These are phyloP conservation scores for Neurospora hispaniola DNA, from an alignment of 495 filamentous ascomycete species.

Conservation along the genomic window DNA sequence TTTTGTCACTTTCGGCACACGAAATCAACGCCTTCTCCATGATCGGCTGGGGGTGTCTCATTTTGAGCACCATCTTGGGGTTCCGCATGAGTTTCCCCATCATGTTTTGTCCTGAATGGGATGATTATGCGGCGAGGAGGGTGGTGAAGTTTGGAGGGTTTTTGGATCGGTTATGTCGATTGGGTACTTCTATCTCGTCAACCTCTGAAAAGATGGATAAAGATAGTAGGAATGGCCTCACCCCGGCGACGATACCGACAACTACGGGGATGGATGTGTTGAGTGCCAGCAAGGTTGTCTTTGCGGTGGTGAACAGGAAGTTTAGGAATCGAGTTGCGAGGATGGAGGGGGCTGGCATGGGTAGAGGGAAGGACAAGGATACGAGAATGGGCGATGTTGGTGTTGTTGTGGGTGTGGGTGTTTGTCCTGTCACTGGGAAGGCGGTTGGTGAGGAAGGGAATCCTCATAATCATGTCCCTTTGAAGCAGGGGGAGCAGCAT, in stretches of 20 bases:
- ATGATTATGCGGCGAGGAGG: conserved; percentile 20
- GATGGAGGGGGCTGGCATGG: conserved; percentile 14
- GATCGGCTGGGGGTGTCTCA: conserved; percentile 25
- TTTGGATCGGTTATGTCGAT: conserved; percentile 18
- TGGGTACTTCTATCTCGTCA: not conserved
- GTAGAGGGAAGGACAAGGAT: not conserved
- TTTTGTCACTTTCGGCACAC: conserved; percentile 10
- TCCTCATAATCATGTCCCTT: not conserved
- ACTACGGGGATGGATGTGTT: conserved; percentile 21
- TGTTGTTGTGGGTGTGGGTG: not conserved
- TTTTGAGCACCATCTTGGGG: conserved; percentile 27
- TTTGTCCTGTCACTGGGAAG: not conserved
- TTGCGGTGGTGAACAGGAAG: conserved; percentile 29
- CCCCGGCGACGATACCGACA: not conserved
- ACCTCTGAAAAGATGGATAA: not conserved
- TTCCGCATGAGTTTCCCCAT: conserved; percentile 33
- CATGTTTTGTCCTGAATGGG: conserved; percentile 26
- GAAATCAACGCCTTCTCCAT: conserved; percentile 23
- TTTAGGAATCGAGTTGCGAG: conserved; percentile 24
- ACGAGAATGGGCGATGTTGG: not conserved
- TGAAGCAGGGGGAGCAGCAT: not conserved
- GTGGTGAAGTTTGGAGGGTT: conserved; percentile 22
- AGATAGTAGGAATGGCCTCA: not conserved
- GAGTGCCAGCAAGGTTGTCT: conserved; percentile 28
- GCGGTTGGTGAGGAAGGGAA: not conserved